Evolutionary conservation across 805 yeast genomes (phyloP).

Genomic region (Yamadazyma ubonensis): DNA sequence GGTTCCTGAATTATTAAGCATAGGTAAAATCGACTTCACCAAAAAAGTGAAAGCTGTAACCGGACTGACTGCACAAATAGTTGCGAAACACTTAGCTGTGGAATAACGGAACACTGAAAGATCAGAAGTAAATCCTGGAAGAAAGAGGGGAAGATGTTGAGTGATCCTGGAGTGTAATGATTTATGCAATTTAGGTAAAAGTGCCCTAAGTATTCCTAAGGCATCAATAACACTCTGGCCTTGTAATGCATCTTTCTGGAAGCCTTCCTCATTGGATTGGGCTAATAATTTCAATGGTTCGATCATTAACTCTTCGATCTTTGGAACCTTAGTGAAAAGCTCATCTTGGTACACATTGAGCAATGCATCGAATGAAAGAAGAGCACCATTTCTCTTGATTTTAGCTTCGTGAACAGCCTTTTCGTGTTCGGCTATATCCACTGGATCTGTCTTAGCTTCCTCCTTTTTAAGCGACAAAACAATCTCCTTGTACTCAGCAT

Average conservation of each 20-base stretch:
- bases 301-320: conserved; percentile 61
- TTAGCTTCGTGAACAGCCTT: conserved; percentile 69
- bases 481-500: conserved; percentile 49
- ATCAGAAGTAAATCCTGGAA: conserved; percentile 63
- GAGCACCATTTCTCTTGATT: conserved; percentile 83
- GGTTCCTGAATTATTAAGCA: conserved; percentile 73
- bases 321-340: conserved; percentile 63
- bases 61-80: conserved; percentile 68
- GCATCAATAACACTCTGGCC: conserved; percentile 88
- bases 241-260: conserved; percentile 40
- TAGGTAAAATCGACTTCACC: conserved; percentile 75
- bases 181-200: conserved; percentile 59
- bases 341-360: conserved; percentile 51
- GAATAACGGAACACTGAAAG: conserved; percentile 85
- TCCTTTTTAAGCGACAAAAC: conserved; percentile 80
- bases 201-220: conserved; percentile 73
- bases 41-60: conserved; percentile 71
- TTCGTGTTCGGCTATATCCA: conserved; percentile 59
- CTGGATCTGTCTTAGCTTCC: conserved; percentile 62
- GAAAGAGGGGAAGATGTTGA: conserved; percentile 36
- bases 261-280: conserved; percentile 23
- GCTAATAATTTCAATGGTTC: conserved; percentile 54
- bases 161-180: conserved; percentile 51
- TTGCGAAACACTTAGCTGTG: conserved; percentile 84
- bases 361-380: conserved; percentile 62